Base-by-base conservation (phyloP, 345 rosid genomes). In the Eucalyptus guilfoylei region DNA sequence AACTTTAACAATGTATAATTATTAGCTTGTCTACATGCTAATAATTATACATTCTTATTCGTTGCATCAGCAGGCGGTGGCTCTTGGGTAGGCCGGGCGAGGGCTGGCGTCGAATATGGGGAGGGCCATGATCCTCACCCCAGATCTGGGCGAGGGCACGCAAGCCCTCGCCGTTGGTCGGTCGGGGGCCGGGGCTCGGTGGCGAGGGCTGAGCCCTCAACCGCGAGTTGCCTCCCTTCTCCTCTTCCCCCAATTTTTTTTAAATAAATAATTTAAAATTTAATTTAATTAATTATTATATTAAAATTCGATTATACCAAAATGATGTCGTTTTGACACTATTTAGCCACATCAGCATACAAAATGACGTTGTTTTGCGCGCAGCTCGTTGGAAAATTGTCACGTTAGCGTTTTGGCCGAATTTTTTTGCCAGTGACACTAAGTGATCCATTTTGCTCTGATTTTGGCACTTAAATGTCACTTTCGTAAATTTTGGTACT, bases 401-500 rank as follows among this genome's bases (percentile, higher is more conserved):
- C 4, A 19, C 0, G 0, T 19, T 0, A 3, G 10, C 0, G 0
- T 52, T 52, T 52, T 7, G 10, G 24, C 2, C 1, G 0, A 0
- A 3, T 17, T 52, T 52, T 50, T 16, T 50, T 19, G 2, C 2
- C 1, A 0, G 2, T 19, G 24, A 0, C 4, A 52, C 24, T 19
- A 17, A 50, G 0, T 50, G 23, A 50, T 50, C 55, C 0, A 17
- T 50, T 50, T 50, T 50, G 0, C 0, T 50, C 1, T 0, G 1
- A 50, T 17, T 50, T 50, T 50, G 4, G 0, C 23, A 50, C 0
- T 50, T 50, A 50, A 50, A 50, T 50, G 2, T 50, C 4, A 50
- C 23, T 50, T 50, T 50, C 0, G 0, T 50, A 50, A 50, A 50
- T 3, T 50, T 50, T 50, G 9, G 0, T 0, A 50, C 4, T 17